These are phyloP conservation scores for Neurospora sp. DNA, from an alignment of 495 filamentous ascomycete species.

Conservation along the genomic window DNA sequence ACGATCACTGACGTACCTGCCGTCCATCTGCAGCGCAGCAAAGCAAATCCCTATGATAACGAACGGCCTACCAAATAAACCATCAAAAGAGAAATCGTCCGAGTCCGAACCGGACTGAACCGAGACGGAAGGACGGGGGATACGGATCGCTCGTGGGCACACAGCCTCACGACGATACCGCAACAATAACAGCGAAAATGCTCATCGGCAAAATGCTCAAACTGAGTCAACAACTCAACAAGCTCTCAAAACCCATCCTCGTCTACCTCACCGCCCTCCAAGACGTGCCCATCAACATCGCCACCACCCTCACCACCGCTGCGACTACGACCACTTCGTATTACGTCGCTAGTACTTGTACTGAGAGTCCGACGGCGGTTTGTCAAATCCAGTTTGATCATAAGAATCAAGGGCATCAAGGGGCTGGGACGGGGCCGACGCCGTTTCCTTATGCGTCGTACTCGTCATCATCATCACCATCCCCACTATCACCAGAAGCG, in stretches of 20 bases:
- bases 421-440: not conserved
- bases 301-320: not conserved
- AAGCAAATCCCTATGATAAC: not conserved
- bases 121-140: not conserved
- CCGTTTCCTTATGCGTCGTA: not conserved
- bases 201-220: not conserved
- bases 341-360: not conserved
- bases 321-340: conserved; percentile 1
- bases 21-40: not conserved
- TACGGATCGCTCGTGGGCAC: not conserved
- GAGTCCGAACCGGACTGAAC: not conserved
- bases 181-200: not conserved
- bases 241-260: not conserved
- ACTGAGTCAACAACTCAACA: not conserved
- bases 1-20: not conserved
- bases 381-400: not conserved
- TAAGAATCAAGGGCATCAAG: not conserved
- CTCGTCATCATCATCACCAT: not conserved
- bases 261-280: not conserved
- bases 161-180: not conserved
- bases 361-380: not conserved
- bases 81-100: not conserved
- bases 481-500: no score
- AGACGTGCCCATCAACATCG: not conserved
- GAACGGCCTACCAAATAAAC: not conserved